Conservation (phyloP, 2,329 filamentous ascomycete genomes). For the Tolypocladium capitatum region DNA sequence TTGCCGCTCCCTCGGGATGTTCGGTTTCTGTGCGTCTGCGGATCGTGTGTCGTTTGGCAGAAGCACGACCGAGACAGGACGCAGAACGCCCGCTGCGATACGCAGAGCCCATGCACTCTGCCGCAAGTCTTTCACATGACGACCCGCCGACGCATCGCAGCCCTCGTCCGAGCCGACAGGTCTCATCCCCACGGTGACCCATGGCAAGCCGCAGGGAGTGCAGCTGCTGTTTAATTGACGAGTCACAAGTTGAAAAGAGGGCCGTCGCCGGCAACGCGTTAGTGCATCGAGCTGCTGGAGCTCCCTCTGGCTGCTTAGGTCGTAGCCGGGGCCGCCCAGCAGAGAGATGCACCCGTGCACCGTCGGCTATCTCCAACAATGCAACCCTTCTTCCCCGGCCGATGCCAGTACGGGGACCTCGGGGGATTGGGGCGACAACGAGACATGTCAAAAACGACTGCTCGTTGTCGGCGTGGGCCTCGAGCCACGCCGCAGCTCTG, state of each 20-base stretch:
- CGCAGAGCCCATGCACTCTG: neutral
- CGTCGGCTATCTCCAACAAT: neutral
- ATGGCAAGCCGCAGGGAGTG: neutral
- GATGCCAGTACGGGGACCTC: neutral
- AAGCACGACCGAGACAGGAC: neutral
- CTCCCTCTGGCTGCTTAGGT: neutral
- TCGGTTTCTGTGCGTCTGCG: neutral
- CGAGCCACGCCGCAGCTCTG: neutral
- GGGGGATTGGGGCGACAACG: neutral
- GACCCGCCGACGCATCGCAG: neutral
- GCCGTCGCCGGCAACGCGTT: neutral
- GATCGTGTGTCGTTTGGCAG: neutral
- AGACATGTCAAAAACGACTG: neutral
- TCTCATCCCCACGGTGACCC: neutral
- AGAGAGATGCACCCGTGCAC: neutral
- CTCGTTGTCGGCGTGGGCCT: neutral
- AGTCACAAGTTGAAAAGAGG: neutral
- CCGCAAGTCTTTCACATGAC: neutral
- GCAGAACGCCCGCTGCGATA: neutral
- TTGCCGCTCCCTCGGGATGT: too few species aligned
- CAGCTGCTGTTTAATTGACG: neutral
- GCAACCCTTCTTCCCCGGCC: neutral
- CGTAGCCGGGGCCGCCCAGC: neutral
- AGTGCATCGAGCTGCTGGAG: neutral
- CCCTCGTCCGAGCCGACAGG: neutral